Base-by-base conservation (phyloP, 176 grass and related monocot genomes). In the Carex cristatella region DNA sequence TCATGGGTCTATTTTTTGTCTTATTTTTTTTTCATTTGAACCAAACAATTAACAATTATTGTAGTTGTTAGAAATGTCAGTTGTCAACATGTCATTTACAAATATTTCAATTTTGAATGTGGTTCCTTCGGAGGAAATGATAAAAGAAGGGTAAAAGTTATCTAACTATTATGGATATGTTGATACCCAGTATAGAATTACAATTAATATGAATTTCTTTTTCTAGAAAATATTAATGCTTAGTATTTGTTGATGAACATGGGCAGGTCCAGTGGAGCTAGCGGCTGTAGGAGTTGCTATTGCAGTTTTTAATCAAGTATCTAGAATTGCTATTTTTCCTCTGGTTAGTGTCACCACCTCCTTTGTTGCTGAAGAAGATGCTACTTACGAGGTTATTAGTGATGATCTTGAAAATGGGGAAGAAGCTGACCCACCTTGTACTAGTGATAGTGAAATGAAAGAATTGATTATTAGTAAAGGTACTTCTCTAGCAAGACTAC, bases 291-390 rank as follows among this genome's bases (percentile, higher is more conserved):
- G 95, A 31, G 88, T 97, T 23, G 92, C 95, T 35, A 94, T 97
- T 65, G 95, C 92, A 10, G 89, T 97, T 69, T 93, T 97, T 56
- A 97, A 97, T 88, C 95, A 97, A 85, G 92, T 90, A 32, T 94
- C 95, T 7, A 91, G 88, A 85, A 91, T 97, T 75, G 87, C 90
- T 84, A 92, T 97, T 28, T 97, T 94, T 83, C 95, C 92, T 58
- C 89, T 97, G 54, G 95, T 97, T 48, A 93, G 95, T 49, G 92
- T 97, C 35, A 97, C 95, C 7, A 97, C 95, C 81, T 97, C 95
- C 74, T 97, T 97, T 88, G 95, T 97, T 75, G 95, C 95, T 4
- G 95, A 97, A 93, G 95, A 97, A 86, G 92, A 94, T 84, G 91
- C 92, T 44, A 69, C 53, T 44, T 85, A 85, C 67, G 66, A 84